Percentiles rank a stretch among this genome's conserved stretches.
Conservation (phyloP, 2,329 filamentous ascomycete species). For the Sarocladium brachiariae region DNA sequence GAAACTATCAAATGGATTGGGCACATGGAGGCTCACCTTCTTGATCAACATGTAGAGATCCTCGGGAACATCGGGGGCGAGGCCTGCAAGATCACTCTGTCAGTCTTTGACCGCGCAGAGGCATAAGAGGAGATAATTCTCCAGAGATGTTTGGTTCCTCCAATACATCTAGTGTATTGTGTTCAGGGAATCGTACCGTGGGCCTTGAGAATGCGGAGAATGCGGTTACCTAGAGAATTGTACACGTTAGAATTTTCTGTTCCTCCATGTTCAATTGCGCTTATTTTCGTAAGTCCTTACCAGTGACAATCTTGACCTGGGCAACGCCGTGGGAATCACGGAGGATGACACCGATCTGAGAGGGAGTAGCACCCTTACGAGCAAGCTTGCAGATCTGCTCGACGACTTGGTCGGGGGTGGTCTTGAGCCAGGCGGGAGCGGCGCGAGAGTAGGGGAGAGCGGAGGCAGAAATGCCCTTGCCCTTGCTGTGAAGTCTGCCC, state of each 20-base stretch:
- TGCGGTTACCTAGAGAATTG: conserved; percentile 87
- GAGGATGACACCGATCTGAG: conserved; percentile 97
- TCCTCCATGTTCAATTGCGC: background rate
- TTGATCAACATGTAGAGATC: conserved; percentile 99
- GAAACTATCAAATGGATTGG: no score
- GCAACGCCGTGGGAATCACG: conserved; percentile 97
- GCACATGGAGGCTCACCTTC: conserved; percentile 75
- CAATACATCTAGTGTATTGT: conserved; percentile 18
- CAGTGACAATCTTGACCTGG: conserved; percentile 95
- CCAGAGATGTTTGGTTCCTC: conserved; percentile 20
- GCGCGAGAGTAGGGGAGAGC: conserved; percentile 95
- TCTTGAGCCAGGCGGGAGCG: conserved; percentile 94
- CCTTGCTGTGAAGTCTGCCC: conserved; percentile 98
- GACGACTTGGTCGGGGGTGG: conserved; percentile 94
- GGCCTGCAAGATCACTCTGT: conserved; percentile 90
- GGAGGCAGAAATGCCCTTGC: conserved; percentile 97
- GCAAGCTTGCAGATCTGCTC: conserved; percentile 99
- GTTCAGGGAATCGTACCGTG: conserved; percentile 67
- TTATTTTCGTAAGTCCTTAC: conserved; percentile 46
- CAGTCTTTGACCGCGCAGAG: conserved; percentile 87
- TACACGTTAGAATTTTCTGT: conserved; percentile 29
- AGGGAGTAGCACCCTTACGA: conserved; percentile 97
- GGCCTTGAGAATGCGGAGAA: conserved; percentile 97
- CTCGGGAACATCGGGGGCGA: conserved; percentile 97
- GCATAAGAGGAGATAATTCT: conserved; percentile 39